phyloP scores from a whole-genome alignment of 352 stramenopile species.

The Globisporangium middletonii region DNA sequence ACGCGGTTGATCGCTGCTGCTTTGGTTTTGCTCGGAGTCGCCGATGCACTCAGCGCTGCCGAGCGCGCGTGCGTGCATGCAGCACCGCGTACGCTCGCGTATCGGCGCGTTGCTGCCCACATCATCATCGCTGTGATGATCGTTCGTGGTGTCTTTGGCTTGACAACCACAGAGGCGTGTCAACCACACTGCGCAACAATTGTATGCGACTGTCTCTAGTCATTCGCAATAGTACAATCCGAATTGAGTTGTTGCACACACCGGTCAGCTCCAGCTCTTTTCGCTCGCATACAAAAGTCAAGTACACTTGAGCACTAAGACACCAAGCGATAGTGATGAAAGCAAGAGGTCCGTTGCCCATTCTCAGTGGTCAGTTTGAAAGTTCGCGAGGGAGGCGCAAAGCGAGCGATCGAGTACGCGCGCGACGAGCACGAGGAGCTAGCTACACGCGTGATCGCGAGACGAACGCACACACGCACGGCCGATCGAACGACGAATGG shows the following conservation, averaged over 20 bases:
- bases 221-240: too few species aligned
- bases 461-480: background rate
- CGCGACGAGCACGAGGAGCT: background rate
- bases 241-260: too few species aligned
- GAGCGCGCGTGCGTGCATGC: background rate
- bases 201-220: too few species aligned
- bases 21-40: conserved; percentile 15
- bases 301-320: too few species aligned
- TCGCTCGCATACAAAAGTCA: too few species aligned
- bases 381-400: conserved; percentile 1
- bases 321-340: too few species aligned
- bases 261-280: too few species aligned
- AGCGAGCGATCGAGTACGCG: background rate
- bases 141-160: too few species aligned
- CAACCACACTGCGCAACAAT: too few species aligned
- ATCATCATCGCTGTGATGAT: background rate
- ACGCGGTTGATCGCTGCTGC: conserved; percentile 42
- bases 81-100: background rate
- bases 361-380: background rate
- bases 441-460: background rate
- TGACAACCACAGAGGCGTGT: too few species aligned
- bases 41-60: background rate
- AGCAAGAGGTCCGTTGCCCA: too few species aligned
- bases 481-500: conserved; percentile 22
- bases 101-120: background rate